A percentile compares a stretch with the other conserved stretches of the same genome.
These are phyloP conservation scores for Fusarium protoensiforme DNA, from an alignment of 2,329 filamentous ascomycete species.

Conservation along the genomic window DNA sequence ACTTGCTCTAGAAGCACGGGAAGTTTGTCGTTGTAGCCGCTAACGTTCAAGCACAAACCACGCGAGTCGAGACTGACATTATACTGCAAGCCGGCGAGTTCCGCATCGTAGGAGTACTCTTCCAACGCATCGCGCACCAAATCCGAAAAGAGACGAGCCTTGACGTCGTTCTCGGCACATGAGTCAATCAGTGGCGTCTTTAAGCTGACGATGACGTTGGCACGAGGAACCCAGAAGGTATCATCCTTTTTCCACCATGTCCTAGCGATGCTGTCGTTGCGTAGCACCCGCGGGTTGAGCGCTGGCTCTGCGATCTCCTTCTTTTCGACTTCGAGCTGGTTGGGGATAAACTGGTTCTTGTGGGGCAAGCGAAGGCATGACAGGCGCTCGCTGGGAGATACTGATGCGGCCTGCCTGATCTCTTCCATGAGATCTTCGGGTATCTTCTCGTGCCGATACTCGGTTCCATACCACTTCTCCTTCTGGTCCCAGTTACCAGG, in stretches of 20 bases:
- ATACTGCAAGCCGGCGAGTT: constrained; percentile 90
- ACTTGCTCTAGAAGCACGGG: constrained; percentile 91
- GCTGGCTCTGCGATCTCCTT: constrained; percentile 84
- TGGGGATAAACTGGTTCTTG: constrained; percentile 95
- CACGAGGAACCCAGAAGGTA: constrained; percentile 97
- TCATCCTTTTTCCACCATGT: constrained; percentile 99
- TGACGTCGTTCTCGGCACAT: constrained; percentile 81
- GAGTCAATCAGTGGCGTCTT: constrained; percentile 83
- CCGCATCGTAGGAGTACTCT: constrained; percentile 96
- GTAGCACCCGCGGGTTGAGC: constrained; percentile 81
- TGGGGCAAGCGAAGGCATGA: constrained; percentile 85
- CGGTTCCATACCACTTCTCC: constrained; percentile 98
- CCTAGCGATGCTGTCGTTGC: constrained; percentile 82
- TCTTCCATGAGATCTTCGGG: constrained; percentile 79
- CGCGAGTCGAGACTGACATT: constrained; percentile 77
- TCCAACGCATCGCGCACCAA: constrained; percentile 89
- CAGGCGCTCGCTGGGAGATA: constrained; percentile 68
- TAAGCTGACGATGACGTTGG: constrained; percentile 83
- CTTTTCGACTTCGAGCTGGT: constrained; percentile 92
- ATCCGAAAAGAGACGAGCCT: constrained; percentile 83
- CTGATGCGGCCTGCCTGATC: constrained; percentile 72
- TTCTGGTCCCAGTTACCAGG: constrained; percentile 87
- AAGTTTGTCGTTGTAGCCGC: constrained; percentile 97
- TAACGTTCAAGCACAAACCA: constrained; percentile 82
- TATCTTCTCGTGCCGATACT: constrained; percentile 87